phyloP scores from a whole-genome alignment of 768 basidiomycete genomes.

The Suillus bovinus region DNA sequence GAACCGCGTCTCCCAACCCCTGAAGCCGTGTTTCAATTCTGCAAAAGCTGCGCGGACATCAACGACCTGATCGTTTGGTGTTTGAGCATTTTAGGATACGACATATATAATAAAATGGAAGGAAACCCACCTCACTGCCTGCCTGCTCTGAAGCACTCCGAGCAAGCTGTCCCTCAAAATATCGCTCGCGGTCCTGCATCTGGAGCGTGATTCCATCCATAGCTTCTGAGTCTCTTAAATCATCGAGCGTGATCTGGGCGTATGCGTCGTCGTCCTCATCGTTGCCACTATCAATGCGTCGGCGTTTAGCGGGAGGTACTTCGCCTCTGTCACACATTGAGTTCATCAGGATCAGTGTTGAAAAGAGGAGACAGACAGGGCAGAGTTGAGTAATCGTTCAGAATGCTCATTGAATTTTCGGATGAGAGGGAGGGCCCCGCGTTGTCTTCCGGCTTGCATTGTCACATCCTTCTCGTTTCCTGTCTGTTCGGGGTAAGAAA shows the following conservation, averaged over 20 bases:
- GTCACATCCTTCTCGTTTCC: conserved; percentile 90
- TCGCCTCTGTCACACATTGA: conserved; percentile 47
- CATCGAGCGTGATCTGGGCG: conserved; percentile 78
- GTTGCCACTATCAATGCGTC: conserved; percentile 42
- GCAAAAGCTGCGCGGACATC: conserved; percentile 50
- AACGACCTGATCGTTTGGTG: conserved; percentile 34
- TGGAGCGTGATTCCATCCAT: conserved; percentile 76
- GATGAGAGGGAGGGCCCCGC: conserved; percentile 87
- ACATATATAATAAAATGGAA: background rate
- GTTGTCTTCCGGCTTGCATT: conserved; percentile 93
- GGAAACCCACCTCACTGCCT: conserved; percentile 30
- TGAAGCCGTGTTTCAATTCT: conserved; percentile 47
- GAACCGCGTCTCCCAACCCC: conserved; percentile 59
- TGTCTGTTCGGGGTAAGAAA: conserved; percentile 49
- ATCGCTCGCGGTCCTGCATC: conserved; percentile 83
- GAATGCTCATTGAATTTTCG: conserved; percentile 98
- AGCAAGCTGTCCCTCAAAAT: conserved; percentile 70
- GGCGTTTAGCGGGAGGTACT: conserved; percentile 57
- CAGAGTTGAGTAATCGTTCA: conserved; percentile 80
- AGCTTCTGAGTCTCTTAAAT: conserved; percentile 70
- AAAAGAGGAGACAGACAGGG: conserved; percentile 49
- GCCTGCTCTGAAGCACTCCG: conserved; percentile 30
- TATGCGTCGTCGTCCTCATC: conserved; percentile 46
- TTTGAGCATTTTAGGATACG: background rate
- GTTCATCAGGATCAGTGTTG: conserved; percentile 4